These are phyloP conservation scores for Tolypocladium inflatum DNA, from an alignment of 2,329 filamentous ascomycete genomes.

Conservation along the genomic window DNA sequence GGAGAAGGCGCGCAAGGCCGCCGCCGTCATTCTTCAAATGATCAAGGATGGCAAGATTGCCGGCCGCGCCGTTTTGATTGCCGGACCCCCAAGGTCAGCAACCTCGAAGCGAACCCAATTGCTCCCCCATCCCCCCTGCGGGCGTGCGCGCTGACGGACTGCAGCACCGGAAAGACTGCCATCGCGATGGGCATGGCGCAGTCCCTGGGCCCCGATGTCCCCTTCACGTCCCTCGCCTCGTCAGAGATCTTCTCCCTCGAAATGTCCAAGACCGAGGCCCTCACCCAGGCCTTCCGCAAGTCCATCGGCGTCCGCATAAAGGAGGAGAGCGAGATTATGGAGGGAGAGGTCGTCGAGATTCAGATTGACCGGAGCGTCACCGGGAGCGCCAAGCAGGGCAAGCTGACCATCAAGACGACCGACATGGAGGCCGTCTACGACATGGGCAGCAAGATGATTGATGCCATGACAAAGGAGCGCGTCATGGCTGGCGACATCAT, in stretches of 20 bases:
- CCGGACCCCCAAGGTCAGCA: conserved; percentile 72
- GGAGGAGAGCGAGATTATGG: conserved; percentile 98
- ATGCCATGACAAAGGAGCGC: conserved; percentile 98
- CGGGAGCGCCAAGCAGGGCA: conserved; percentile 94
- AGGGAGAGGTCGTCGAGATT: conserved; percentile 97
- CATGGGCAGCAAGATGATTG: conserved; percentile 99
- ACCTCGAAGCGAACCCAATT: neutral
- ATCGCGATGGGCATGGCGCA: conserved; percentile 99
- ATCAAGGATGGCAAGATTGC: conserved; percentile 98
- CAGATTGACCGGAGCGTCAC: conserved; percentile 97
- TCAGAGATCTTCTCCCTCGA: conserved; percentile 98
- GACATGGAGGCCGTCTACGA: conserved; percentile 99
- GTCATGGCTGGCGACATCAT: conserved; percentile 98
- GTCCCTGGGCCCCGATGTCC: conserved; percentile 85
- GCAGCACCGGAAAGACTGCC: conserved; percentile 91
- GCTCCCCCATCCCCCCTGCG: neutral
- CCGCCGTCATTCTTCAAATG: conserved; percentile 95
- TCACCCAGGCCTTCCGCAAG: conserved; percentile 98
- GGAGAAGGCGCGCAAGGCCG: conserved; percentile 91
- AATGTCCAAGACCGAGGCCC: conserved; percentile 98
- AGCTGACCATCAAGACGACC: conserved; percentile 98
- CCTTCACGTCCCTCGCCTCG: conserved; percentile 90
- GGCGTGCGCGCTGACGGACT: conserved; percentile 8
- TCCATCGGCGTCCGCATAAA: conserved; percentile 97
- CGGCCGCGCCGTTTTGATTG: conserved; percentile 86